These are phyloP conservation scores for Phytophthora pisi DNA, from an alignment of 352 stramenopile genomes.

Conservation along the genomic window DNA sequence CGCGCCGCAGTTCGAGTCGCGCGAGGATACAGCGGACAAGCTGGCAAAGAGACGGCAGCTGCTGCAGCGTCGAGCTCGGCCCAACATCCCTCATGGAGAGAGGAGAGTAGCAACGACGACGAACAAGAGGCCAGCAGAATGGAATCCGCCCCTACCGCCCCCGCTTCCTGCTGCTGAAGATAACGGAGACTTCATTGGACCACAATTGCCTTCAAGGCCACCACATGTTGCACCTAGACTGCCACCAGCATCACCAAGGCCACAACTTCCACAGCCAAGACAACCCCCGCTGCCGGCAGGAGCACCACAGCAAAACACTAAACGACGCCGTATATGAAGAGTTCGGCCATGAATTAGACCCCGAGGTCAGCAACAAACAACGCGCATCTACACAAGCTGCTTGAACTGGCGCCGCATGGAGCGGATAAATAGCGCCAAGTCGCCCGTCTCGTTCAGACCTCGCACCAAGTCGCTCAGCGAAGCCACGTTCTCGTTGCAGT, in stretches of 20 bases:
- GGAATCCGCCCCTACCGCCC: conserved; percentile 18
- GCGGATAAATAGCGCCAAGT: conserved; percentile 80
- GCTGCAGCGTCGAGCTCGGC: conserved; percentile 41
- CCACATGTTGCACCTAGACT: not conserved
- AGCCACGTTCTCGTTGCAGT: conserved; percentile 61
- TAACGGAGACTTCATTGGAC: conserved; percentile 51
- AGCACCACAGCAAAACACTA: conserved; percentile 28
- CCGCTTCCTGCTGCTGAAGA: conserved; percentile 11
- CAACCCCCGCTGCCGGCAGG: conserved; percentile 3
- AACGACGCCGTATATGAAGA: conserved; percentile 53
- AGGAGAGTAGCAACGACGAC: not conserved
- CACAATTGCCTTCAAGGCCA: conserved; percentile 35
- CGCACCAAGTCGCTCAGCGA: conserved; percentile 54
- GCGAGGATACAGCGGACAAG: conserved; percentile 66
- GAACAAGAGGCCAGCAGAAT: conserved; percentile 2
- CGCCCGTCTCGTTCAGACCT: conserved; percentile 64
- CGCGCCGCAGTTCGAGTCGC: conserved; percentile 64
- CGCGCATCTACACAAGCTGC: conserved; percentile 47
- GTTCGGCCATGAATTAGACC: conserved; percentile 13
- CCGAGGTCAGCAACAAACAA: not conserved
- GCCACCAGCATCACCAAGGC: not conserved
- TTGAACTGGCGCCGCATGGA: conserved; percentile 84
- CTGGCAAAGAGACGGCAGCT: conserved; percentile 64
- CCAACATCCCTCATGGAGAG: not conserved
- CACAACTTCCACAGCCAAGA: not conserved